Evolutionary conservation across 2,329 filamentous ascomycete genomes (phyloP).

Genomic region (Apiospora malaysiana): DNA sequence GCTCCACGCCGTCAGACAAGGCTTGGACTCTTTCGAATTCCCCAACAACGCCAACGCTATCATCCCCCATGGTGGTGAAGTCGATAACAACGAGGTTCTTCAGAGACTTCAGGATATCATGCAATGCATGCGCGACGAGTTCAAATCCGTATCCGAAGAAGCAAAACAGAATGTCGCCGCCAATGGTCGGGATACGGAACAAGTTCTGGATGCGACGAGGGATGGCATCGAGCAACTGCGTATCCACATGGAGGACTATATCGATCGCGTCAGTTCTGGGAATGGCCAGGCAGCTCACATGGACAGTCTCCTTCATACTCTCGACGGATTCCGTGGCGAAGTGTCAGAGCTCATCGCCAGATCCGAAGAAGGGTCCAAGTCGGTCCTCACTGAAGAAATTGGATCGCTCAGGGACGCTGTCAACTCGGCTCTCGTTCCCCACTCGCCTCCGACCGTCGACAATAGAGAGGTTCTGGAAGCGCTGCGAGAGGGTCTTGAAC

Average conservation of each 20-base stretch:
- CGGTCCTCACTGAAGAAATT: constrained; percentile 81
- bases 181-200: constrained; percentile 82
- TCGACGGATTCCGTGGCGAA: constrained; percentile 72
- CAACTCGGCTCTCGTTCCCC: constrained; percentile 70
- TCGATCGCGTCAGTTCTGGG: constrained; percentile 73
- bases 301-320: constrained; percentile 67
- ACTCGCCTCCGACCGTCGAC: constrained; percentile 49
- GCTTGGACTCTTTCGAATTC: constrained; percentile 52
- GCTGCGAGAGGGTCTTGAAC: constrained; percentile 74
- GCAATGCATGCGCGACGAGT: constrained; percentile 63
- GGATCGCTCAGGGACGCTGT: constrained; percentile 81
- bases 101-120: constrained; percentile 69
- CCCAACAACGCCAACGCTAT: constrained; percentile 44
- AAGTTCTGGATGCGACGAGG: constrained; percentile 85
- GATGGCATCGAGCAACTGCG: constrained; percentile 85
- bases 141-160: constrained; percentile 65
- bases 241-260: constrained; percentile 79
- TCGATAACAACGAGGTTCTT: constrained; percentile 56
- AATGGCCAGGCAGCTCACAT: constrained; percentile 80
- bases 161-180: constrained; percentile 80
- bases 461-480: constrained; percentile 74
- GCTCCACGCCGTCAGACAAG: constrained; percentile 67
- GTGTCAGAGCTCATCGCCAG: constrained; percentile 65
- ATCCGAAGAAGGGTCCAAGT: constrained; percentile 58
- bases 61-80: constrained; percentile 44